Percentiles rank a stretch among this genome's conserved stretches.
phyloP scores from a whole-genome alignment of 2,329 filamentous ascomycete species.

The Cladosporium sp. region DNA sequence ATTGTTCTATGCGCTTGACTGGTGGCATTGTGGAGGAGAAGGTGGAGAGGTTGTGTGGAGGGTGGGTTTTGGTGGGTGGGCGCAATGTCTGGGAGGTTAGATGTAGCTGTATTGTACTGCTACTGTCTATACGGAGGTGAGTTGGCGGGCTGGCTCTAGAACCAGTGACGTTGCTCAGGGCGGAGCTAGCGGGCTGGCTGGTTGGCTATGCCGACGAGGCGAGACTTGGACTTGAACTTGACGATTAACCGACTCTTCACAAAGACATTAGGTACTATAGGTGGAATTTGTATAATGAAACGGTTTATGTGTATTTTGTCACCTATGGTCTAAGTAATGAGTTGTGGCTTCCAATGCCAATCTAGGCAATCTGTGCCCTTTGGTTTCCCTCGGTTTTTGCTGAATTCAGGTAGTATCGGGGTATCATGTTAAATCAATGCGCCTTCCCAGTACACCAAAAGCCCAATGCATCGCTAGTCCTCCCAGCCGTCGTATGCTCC shows the following conservation, averaged over 20 bases:
- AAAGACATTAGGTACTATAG: too few relatives aligned
- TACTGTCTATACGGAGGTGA: not conserved
- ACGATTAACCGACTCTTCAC: not conserved
- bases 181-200: not conserved
- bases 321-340: too few relatives aligned
- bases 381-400: too few relatives aligned
- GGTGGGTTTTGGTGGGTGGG: not conserved
- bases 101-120: not conserved
- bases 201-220: slow-evolving; percentile 8
- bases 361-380: too few relatives aligned
- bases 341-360: too few relatives aligned
- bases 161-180: slow-evolving; percentile 9
- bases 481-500: not conserved
- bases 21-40: slow-evolving; percentile 24
- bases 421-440: slow-evolving; percentile 12
- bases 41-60: not conserved
- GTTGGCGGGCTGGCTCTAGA: slow-evolving; percentile 3
- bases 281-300: too few relatives aligned
- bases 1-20: slow-evolving; percentile 60
- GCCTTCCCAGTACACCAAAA: not conserved
- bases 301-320: too few relatives aligned
- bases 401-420: not conserved
- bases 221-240: not conserved
- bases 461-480: not conserved
- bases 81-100: not conserved